Conservation (phyloP, 306 rosid genomes). For the Dicorynia guianensis region DNA sequence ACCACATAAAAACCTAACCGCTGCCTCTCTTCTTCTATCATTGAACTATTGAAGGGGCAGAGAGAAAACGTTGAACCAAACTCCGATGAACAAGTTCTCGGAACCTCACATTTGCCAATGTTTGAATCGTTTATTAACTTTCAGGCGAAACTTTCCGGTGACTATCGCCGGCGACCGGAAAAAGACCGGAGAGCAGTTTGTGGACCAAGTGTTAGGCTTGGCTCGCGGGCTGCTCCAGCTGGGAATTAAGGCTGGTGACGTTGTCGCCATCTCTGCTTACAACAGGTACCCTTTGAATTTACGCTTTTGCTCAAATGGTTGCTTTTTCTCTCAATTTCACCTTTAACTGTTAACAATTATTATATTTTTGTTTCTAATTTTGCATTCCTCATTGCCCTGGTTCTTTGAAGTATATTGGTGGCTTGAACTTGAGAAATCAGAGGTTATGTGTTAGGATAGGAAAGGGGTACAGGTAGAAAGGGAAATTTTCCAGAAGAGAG, state of each 20-base stretch:
- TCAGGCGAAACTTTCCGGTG: conserved; percentile 49
- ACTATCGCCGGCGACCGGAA: conserved; percentile 51
- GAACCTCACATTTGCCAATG: conserved; percentile 81
- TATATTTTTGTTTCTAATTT: too few relatives aligned
- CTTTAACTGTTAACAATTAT: too few relatives aligned
- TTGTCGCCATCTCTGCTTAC: conserved; percentile 80
- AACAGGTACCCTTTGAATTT: conserved; percentile 54
- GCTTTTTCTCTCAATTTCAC: too few relatives aligned
- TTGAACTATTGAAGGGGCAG: not conserved
- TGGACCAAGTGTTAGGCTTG: conserved; percentile 58
- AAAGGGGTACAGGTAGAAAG: too few relatives aligned
- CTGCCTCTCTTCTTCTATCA: not conserved
- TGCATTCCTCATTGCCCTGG: too few relatives aligned
- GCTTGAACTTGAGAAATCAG: not conserved
- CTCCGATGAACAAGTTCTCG: conserved; percentile 53
- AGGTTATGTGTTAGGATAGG: too few relatives aligned
- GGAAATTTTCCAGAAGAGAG: too few relatives aligned
- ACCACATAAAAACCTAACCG: not conserved
- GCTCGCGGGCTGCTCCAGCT: conserved; percentile 65
- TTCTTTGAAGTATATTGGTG: too few relatives aligned
- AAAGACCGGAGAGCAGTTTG: conserved; percentile 65
- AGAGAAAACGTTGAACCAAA: too few relatives aligned
- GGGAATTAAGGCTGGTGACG: conserved; percentile 67
- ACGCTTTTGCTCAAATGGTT: too few relatives aligned
- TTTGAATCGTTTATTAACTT: conserved; percentile 57